Evolutionary conservation across 805 yeast genomes (phyloP), one percentile per base, ranked within the genome.

Genomic region (Saccharomycopsis vini): DNA sequence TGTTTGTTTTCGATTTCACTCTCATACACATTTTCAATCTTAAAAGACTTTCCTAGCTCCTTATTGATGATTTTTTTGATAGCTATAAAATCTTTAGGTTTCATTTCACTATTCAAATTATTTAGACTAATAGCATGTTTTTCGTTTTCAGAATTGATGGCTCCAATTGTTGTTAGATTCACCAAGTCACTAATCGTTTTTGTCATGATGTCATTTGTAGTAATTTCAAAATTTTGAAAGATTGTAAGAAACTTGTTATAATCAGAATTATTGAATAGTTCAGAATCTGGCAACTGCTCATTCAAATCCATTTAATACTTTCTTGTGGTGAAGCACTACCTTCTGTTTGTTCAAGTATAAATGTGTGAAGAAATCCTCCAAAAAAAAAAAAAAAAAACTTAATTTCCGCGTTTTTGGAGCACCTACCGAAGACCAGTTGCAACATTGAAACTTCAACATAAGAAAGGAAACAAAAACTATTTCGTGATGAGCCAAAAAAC

Each of bases 191-290:
- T 18, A 1, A 36, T 26, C 12, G 29, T 2, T 24, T 33, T 43
- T 18, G 72, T 57, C 20, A 71, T 46, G 9, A 73, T 54, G 39
- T 72, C 77, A 3, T 64, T 50, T 1, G 66, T 59, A 0, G 72
- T 56, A 2, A 73, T 55, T 20, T 61, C 58, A 40, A 52, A 53
- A 9, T 46, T 49, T 20, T 42, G 52, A 13, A 64, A 56, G 3
- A 61, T 50, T 3, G 58, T 56, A 15, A 62, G 42, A 36, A 67
- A 51, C 2, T 48, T 52, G 6, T 50, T 47, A 50, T 57, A 64
- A 6, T 24, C 28, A 7, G 6, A 6, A n/a, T 57, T 54, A 1
- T 60, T 61, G 3, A 68, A 54, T 15, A 67, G 50, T 15, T 50
- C 40, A 18, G 72, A 60, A 5, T 54, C 42, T 0, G 71, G 69